phyloP scores from a whole-genome alignment of 2,329 filamentous ascomycete genomes.

The Fusarium sp. region DNA sequence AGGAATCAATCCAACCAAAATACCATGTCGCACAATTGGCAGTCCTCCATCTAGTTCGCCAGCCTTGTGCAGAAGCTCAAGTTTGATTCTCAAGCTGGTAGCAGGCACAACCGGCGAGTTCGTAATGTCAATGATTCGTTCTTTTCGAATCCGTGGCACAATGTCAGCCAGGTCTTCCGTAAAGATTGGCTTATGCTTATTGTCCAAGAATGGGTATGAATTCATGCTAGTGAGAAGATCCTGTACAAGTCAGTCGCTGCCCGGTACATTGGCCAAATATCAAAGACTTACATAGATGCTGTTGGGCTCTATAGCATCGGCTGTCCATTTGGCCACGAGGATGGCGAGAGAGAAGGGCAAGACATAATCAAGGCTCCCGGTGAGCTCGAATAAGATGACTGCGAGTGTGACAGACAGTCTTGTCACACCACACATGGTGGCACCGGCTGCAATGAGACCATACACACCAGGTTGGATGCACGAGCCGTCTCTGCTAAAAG shows the following conservation, averaged over 20 bases:
- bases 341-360: conserved; percentile 93
- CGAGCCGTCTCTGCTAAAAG: conserved; percentile 73
- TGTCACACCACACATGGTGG: conserved; percentile 98
- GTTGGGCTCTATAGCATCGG: conserved; percentile 90
- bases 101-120: conserved; percentile 82
- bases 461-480: conserved; percentile 98
- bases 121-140: conserved; percentile 88
- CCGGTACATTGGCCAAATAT: no score
- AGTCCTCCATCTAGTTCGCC: conserved; percentile 93
- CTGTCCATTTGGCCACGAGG: conserved; percentile 96
- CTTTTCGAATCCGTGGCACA: conserved; percentile 75
- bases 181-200: conserved; percentile 91
- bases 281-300: conserved; percentile 79
- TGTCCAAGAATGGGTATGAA: conserved; percentile 95
- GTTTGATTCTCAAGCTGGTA: conserved; percentile 76
- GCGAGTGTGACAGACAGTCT: conserved; percentile 91
- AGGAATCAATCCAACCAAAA: conserved; percentile 90
- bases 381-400: conserved; percentile 95
- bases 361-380: conserved; percentile 93
- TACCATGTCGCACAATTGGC: conserved; percentile 79
- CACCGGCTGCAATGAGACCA: conserved; percentile 90
- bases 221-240: conserved; percentile 97
- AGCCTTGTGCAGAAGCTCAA: conserved; percentile 81
- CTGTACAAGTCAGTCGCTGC: conserved; percentile 48
- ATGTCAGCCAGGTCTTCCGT: conserved; percentile 90